phyloP scores from a whole-genome alignment of 2,329 filamentous ascomycete genomes.

The Alternaria hordeiaustralica region DNA sequence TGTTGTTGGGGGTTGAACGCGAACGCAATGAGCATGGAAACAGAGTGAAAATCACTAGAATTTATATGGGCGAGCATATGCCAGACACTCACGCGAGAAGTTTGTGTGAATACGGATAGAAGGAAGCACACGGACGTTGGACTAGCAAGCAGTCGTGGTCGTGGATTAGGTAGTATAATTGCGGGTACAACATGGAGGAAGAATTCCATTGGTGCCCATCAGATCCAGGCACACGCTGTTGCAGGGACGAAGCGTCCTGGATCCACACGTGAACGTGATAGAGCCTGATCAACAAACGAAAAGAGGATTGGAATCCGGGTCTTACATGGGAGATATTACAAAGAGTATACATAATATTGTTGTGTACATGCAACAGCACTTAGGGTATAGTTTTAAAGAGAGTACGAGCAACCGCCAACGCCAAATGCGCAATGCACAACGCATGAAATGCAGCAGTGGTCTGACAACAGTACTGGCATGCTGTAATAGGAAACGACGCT shows the following conservation, averaged over 20 bases:
- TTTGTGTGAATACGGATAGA: background rate
- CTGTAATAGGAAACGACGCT: constrained; percentile 7
- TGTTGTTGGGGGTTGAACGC: background rate
- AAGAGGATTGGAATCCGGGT: background rate
- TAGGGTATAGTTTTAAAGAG: constrained; percentile 17
- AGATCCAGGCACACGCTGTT: background rate
- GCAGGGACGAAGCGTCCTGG: background rate
- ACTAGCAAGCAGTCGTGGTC: background rate
- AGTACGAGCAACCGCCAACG: constrained; percentile 8
- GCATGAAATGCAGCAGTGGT: background rate
- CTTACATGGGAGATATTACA: constrained; percentile 13
- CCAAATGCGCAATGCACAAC: constrained; percentile 4
- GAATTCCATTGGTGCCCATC: background rate
- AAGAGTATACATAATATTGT: constrained; percentile 8
- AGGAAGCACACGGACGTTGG: background rate
- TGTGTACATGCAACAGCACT: constrained; percentile 7
- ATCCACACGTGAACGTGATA: background rate
- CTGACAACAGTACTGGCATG: constrained; percentile 3
- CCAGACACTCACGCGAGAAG: background rate
- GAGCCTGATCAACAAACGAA: background rate
- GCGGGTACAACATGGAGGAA: background rate
- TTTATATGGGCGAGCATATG: background rate
- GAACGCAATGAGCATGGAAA: background rate
- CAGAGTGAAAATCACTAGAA: background rate
- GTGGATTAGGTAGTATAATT: background rate